Percentiles rank a stretch among this genome's conserved stretches.
phyloP scores from a whole-genome alignment of 2,329 filamentous ascomycete species.

The Fusarium acutatum region DNA sequence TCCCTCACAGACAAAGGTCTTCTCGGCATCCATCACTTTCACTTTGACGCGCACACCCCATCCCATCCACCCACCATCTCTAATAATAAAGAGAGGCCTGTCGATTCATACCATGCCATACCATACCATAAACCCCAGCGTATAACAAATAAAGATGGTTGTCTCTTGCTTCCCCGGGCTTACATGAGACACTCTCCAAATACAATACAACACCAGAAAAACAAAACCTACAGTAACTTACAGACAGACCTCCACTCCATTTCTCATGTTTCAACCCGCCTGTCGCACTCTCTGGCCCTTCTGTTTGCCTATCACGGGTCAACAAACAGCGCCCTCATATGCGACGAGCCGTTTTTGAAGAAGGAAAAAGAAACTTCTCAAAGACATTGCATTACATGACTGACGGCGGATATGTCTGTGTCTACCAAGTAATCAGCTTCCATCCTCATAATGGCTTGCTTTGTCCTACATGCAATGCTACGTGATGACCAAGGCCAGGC shows the following conservation, averaged over 20 bases:
- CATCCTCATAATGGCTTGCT: conserved; percentile 22
- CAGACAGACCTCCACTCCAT: neutral
- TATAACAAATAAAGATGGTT: neutral
- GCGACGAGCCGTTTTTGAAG: conserved; percentile 20
- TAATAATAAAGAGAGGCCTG: conserved; percentile 15
- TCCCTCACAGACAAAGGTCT: neutral
- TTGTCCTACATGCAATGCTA: conserved; percentile 25
- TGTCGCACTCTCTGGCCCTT: conserved; percentile 27
- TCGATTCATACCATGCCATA: neutral
- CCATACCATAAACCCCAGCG: neutral
- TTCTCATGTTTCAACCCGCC: neutral
- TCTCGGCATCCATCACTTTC: conserved; percentile 3
- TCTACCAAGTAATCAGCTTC: neutral
- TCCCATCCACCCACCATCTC: conserved; percentile 15
- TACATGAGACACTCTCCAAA: conserved; percentile 23
- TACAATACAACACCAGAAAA: conserved; percentile 15
- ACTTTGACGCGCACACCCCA: conserved; percentile 26
- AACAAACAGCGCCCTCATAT: conserved; percentile 8
- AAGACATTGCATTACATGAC: neutral
- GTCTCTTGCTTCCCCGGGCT: conserved; percentile 18
- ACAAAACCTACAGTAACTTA: neutral
- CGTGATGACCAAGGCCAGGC: conserved; percentile 24
- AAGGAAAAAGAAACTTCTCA: conserved; percentile 12
- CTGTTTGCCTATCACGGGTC: conserved; percentile 28
- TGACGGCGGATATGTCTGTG: neutral